Evolutionary conservation across 2,329 filamentous ascomycete species (phyloP), one percentile per base, ranked within the genome.

Genomic region (Trichoderma sp.): DNA sequence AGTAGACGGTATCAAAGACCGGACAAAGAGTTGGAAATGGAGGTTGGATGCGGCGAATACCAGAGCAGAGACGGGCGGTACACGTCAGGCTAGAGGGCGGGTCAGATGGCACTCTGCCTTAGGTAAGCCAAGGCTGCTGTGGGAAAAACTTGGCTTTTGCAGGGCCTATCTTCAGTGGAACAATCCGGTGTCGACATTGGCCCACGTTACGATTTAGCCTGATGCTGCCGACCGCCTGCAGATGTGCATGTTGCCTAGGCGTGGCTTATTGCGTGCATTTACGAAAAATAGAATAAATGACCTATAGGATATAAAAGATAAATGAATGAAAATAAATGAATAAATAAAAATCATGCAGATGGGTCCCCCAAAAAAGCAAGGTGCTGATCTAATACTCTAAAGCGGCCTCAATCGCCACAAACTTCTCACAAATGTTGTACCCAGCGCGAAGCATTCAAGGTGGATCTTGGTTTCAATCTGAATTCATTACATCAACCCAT

Each of bases 11-110:
- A 67, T 53, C 27, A 42, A 50, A 35, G 13, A 39, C 35, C 42
- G 50, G 61, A 64, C 29, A 65, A 52, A 56, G 53, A 37, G 53
- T 59, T 59, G 54, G 70, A 65, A 68, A 53, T 63, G 59, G 34
- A 54, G 68, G 68, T 63, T 67, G 58, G 63, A 64, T 65, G 70
- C 69, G 66, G 70, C 67, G 71, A 71, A 70, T 70, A 32, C 52
- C 52, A 70, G 37, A 60, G 19, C 54, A 37, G 64, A 68, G 53
- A 63, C 68, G 70, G 69, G 68, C 64, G 72, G 72, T 71, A 66
- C 64, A 59, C 58, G 53, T 57, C 65, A 68, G 64, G 64, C 48
- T 59, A 63, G 35, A 64, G 64, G 68, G 70, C 60, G 61, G 70
- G 69, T 67, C 67, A 69, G 67, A 69, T 67, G 67, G 57, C 63